These are phyloP conservation scores for Moelleriella libera DNA, from an alignment of 2,329 filamentous ascomycete species.

Conservation along the genomic window DNA sequence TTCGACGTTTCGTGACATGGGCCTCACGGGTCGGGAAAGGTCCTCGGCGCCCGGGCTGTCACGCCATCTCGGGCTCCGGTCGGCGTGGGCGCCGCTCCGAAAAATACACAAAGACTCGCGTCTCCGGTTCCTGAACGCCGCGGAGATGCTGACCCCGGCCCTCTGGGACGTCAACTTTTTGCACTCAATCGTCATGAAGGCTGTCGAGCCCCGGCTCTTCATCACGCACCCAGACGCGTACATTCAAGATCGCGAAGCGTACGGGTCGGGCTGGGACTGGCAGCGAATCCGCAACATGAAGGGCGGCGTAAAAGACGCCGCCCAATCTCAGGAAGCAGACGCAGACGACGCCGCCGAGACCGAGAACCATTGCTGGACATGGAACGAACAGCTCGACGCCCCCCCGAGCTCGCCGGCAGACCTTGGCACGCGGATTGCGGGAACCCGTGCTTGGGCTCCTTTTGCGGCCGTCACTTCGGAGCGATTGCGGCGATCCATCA, in stretches of 20 bases:
- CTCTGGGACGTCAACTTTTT: constrained; percentile 62
- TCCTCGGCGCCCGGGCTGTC: constrained; percentile 14
- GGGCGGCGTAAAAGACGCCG: constrained; percentile 34
- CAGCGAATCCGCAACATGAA: constrained; percentile 50
- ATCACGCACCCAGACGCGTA: constrained; percentile 66
- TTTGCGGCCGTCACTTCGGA: constrained; percentile 1
- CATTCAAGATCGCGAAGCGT: constrained; percentile 44
- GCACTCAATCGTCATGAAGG: constrained; percentile 59
- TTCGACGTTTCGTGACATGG: constrained; percentile 33
- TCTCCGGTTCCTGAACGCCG: constrained; percentile 53
- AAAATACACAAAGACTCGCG: constrained; percentile 63
- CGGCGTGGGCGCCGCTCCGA: constrained; percentile 60
- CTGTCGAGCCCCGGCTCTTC: constrained; percentile 53
- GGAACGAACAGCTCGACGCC: constrained; percentile 50
- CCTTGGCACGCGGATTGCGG: constrained; percentile 24
- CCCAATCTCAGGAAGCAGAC: constrained; percentile 27
- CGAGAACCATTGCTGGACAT: constrained; percentile 53
- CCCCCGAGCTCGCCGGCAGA: constrained; percentile 28
- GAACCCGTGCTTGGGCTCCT: constrained; percentile 14
- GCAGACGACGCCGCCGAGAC: constrained; percentile 41
- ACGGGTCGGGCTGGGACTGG: constrained; percentile 54
- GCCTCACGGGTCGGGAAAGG: constrained; percentile 14
- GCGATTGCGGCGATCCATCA: constrained; percentile 13
- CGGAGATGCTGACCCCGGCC: constrained; percentile 60
- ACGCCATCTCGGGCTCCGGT: constrained; percentile 46